phyloP scores from a whole-genome alignment of 2,329 filamentous ascomycete species.

The Ophiostoma pallidulum region DNA sequence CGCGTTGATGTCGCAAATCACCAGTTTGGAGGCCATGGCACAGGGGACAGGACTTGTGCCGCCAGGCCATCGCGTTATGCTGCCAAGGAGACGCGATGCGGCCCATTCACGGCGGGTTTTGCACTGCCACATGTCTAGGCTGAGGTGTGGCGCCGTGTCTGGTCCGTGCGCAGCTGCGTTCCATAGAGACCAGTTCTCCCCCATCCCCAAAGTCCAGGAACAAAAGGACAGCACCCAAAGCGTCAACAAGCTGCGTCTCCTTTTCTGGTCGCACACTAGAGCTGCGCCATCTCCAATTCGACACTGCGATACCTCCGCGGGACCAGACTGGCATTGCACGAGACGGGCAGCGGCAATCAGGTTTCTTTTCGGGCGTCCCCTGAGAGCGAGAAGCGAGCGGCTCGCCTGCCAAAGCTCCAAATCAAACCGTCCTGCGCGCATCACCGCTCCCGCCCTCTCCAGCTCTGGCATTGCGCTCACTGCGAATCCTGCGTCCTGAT shows the following conservation, averaged over 20 bases:
- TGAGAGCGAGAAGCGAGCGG: background rate
- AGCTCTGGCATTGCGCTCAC: background rate
- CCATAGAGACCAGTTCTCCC: constrained; percentile 9
- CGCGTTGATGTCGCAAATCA: no score
- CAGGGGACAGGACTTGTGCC: no score
- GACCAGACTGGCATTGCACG: constrained; percentile 3
- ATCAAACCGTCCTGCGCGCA: background rate
- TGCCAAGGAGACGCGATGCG: constrained; percentile 10
- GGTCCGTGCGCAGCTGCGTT: background rate
- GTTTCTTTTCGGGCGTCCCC: background rate
- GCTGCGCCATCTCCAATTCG: constrained; percentile 7
- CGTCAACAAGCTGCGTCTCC: background rate
- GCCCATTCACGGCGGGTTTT: constrained; percentile 3
- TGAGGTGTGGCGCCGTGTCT: no score
- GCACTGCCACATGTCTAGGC: constrained; percentile 12
- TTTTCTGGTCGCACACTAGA: constrained; percentile 1
- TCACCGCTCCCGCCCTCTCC: background rate
- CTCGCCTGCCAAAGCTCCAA: constrained; percentile 1
- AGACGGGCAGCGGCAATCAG: background rate
- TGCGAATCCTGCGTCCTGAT: background rate
- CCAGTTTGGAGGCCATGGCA: no score
- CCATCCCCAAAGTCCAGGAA: background rate
- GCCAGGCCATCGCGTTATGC: constrained; percentile 8
- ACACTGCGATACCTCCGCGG: background rate
- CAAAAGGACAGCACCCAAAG: background rate